Conservation (phyloP, 2,329 filamentous ascomycete species). For the Aureobasidium mangrovei region DNA sequence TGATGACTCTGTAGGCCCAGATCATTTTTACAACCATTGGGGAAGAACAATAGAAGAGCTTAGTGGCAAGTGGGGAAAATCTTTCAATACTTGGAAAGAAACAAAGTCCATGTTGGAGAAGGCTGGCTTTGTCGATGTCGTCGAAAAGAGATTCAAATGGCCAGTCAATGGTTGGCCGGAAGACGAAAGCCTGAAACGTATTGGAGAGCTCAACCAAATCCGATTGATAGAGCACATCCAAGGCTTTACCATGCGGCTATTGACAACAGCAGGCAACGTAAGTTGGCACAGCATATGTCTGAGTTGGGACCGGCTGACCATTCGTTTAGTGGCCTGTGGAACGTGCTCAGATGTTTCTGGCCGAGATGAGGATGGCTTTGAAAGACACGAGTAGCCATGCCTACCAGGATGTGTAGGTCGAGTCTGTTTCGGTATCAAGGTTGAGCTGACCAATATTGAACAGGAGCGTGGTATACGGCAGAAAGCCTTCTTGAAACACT, state of each 20-base stretch:
- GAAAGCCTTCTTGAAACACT: slow-evolving; percentile 9
- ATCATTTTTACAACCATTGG: slow-evolving; percentile 8
- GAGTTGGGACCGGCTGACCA: neutral
- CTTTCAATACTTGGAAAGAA: slow-evolving; percentile 14
- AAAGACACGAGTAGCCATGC: slow-evolving; percentile 10
- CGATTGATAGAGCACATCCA: slow-evolving; percentile 8
- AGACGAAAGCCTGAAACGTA: slow-evolving; percentile 11
- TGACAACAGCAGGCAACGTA: slow-evolving; percentile 10
- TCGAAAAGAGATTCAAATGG: slow-evolving; percentile 33
- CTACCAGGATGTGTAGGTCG: slow-evolving; percentile 10
- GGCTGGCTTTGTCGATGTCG: slow-evolving; percentile 38
- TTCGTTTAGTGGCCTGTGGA: neutral
- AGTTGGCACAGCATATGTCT: neutral
- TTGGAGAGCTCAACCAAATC: slow-evolving; percentile 7
- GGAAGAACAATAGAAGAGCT: slow-evolving; percentile 5
- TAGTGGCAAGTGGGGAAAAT: slow-evolving; percentile 9
- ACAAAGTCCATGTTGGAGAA: slow-evolving; percentile 20
- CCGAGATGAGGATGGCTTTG: slow-evolving; percentile 12
- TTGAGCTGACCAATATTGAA: neutral
- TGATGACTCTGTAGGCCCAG: slow-evolving; percentile 26
- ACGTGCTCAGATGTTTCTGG: slow-evolving; percentile 12
- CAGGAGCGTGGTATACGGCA: slow-evolving; percentile 13
- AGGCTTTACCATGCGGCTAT: slow-evolving; percentile 10
- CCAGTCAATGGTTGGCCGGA: slow-evolving; percentile 28
- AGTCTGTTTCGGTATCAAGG: neutral